Evolutionary conservation across 192 early-diverging fungal genomes (phyloP).

Genomic region (Entomortierella beljakovae): DNA sequence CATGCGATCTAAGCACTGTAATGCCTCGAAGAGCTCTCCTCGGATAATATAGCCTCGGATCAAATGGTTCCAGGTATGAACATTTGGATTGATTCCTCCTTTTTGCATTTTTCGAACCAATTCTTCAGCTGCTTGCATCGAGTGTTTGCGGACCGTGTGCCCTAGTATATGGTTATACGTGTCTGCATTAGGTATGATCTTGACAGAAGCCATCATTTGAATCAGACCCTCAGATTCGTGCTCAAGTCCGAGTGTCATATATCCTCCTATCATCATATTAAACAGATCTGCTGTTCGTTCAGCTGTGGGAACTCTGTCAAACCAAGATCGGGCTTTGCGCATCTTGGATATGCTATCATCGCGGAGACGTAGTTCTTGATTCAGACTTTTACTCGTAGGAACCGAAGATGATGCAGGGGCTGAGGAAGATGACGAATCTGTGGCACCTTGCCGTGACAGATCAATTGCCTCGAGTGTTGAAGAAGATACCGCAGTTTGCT

Average conservation of each 20-base stretch:
- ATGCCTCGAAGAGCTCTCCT: slow-evolving; percentile 16
- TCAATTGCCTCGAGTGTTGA: slow-evolving; percentile 20
- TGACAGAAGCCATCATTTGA: slow-evolving; percentile 35
- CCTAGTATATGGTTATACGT: slow-evolving; percentile 50
- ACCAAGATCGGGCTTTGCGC: slow-evolving; percentile 39
- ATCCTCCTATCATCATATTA: slow-evolving; percentile 43
- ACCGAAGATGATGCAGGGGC: slow-evolving; percentile 16
- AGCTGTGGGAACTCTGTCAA: slow-evolving; percentile 19
- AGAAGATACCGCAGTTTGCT: slow-evolving; percentile 17
- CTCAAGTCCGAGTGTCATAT: slow-evolving; percentile 38
- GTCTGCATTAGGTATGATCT: slow-evolving; percentile 31
- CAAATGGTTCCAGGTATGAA: slow-evolving; percentile 41
- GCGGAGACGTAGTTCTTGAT: slow-evolving; percentile 14
- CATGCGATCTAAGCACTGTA: slow-evolving; percentile 37
- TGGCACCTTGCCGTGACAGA: neutral
- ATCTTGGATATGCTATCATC: slow-evolving; percentile 29
- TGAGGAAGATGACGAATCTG: neutral
- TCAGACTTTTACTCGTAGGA: slow-evolving; percentile 30
- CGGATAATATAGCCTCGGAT: slow-evolving; percentile 44
- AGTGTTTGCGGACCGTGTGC: slow-evolving; percentile 16
- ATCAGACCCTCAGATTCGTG: slow-evolving; percentile 34
- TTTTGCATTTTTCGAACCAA: slow-evolving; percentile 29
- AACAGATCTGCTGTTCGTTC: slow-evolving; percentile 17
- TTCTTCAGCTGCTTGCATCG: slow-evolving; percentile 35
- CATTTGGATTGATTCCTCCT: slow-evolving; percentile 17